Base-by-base conservation (phyloP, 2,329 filamentous ascomycete species). In the Hypoxylon sp. region DNA sequence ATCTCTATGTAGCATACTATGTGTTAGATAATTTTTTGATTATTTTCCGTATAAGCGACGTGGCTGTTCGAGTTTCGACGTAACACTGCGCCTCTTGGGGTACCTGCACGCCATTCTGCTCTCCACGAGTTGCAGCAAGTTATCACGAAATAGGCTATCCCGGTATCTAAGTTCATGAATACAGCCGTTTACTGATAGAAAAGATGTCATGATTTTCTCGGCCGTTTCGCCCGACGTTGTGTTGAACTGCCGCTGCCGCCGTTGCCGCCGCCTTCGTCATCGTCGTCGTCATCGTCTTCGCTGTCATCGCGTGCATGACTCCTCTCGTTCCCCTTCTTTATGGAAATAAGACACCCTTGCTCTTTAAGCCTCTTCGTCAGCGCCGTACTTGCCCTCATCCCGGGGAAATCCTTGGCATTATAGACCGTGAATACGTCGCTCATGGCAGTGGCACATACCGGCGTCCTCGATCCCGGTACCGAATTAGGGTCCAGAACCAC, bases 391-490 rank as follows among this genome's bases (percentile, higher is more conserved):
- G 92, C 90, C 63, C 90, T 85, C 92, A 96, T 96, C 5, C 93
- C 93, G 0, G 92, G 92, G 67, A 96, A 96, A 76, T 95, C 92
- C 77, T 95, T 96, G 47, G 93, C 93, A 47, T 91, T 94, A 78
- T 91, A 94, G 6, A 94, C 92, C 11, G 87, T 89, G 76, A 96
- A 94, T n/a, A 90, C 82, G 14, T 92, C 88, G 75, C 89, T 93
- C 80, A 90, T 85, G 14, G 81, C 82, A 19, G 82, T 82, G 8
- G 83, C 83, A n/a, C 83, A 79, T 14, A 88, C 83, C 22, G 85
- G 86, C 13, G 83, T 86, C 57, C 80, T 82, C 50, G 79, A 79
- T 29, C 88, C 89, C 2, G 85, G 85, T 13, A 82, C 81, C 79
- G 89, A 86, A 52, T 83, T 80, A 1, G 90, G 89, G 71, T 94